Evolutionary conservation across 495 filamentous ascomycete species (phyloP).

Genomic region (Podospora pseudoanserina): DNA sequence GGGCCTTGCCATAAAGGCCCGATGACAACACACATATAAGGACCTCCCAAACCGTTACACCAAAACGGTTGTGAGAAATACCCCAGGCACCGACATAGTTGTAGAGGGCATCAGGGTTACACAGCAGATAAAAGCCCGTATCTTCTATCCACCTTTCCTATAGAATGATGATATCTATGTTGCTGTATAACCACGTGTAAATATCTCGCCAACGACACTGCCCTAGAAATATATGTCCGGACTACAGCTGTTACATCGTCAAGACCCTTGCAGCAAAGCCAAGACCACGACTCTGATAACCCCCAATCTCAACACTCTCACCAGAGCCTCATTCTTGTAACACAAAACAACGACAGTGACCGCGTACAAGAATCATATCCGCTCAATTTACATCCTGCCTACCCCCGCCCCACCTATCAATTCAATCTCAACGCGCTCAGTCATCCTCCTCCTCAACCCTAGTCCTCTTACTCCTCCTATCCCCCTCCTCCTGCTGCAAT

Average conservation of each 20-base stretch:
- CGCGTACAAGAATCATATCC: background rate
- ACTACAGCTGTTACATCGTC: too few relatives aligned
- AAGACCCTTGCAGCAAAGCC: too few relatives aligned
- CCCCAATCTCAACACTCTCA: background rate
- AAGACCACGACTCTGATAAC: too few relatives aligned
- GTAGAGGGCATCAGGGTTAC: background rate
- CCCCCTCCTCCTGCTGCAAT: conserved; percentile 72
- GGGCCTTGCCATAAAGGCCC: background rate
- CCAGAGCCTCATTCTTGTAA: background rate
- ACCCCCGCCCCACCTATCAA: background rate
- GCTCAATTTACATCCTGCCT: background rate
- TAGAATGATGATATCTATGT: too few relatives aligned
- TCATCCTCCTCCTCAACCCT: conserved; percentile 73
- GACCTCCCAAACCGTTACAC: background rate
- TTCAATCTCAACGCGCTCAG: background rate
- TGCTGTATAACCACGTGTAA: too few relatives aligned
- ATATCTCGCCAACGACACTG: too few relatives aligned
- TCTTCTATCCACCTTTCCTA: too few relatives aligned
- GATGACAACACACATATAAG: background rate
- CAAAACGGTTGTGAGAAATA: background rate
- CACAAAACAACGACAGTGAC: too few relatives aligned
- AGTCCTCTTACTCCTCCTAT: conserved; percentile 68
- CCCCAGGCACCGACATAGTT: background rate
- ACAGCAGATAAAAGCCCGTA: too few relatives aligned
- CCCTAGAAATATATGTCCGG: too few relatives aligned